These are phyloP conservation scores for Caryopteris hybrid DNA, from an alignment of 305 asterid genomes.

Conservation along the genomic window DNA sequence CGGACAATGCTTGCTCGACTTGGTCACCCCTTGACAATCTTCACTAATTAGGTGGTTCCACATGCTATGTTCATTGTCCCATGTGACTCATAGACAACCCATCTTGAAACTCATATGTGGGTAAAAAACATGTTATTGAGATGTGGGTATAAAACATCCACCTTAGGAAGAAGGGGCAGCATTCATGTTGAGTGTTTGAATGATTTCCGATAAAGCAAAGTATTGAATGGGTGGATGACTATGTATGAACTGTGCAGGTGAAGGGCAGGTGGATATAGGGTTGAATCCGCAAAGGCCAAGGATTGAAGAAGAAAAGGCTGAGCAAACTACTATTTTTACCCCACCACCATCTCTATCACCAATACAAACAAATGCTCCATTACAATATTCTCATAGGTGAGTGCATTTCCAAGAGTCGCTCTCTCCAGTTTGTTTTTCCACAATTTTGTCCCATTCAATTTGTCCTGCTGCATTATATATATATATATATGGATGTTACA, in stretches of 20 bases:
- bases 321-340: not conserved
- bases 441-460: not conserved
- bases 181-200: not conserved
- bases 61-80: no score
- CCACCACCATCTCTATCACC: constrained; percentile 25
- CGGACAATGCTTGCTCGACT: no score
- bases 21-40: no score
- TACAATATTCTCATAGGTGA: constrained; percentile 49
- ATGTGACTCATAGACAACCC: no score
- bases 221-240: not conserved
- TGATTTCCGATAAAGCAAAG: not conserved
- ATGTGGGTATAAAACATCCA: no score
- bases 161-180: no score
- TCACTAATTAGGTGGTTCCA: no score
- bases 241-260: not conserved
- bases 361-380: constrained; percentile 26
- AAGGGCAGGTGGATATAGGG: constrained; percentile 10
- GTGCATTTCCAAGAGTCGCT: constrained; percentile 14
- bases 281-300: constrained; percentile 31
- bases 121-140: no score
- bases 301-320: constrained; percentile 32
- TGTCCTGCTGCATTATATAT: not conserved
- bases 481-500: no score
- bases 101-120: no score
- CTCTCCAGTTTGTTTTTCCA: not conserved